Evolutionary conservation across 768 basidiomycete genomes (phyloP), one percentile per base, ranked within the genome.

Genomic region (Amanita pseudoporphyria): DNA sequence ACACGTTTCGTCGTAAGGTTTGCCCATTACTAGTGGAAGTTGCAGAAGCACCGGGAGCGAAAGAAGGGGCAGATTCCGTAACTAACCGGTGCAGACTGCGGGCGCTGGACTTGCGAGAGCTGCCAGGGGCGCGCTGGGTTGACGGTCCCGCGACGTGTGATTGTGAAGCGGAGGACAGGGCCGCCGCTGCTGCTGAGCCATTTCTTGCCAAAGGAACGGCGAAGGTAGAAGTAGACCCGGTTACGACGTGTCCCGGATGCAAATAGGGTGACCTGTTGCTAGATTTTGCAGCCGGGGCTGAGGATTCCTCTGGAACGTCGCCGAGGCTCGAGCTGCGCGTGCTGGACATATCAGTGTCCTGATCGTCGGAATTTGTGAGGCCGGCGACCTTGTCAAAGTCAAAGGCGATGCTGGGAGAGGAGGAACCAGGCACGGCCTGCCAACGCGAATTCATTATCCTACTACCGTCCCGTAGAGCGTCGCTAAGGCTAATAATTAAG

Each of bases 281-380:
- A 18, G 55, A 41, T 45, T 51, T 55, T 16, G 47, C 49, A 21
- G 64, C 56, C 2, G 60, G 57, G 45, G 53, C 45, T 1, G 54
- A 26, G 3, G 53, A 56, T 55, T 68, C 66, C 47, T 68, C 67
- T 18, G 64, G 67, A 3, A 67, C 67, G 52, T 68, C 66, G 22
- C 58, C 60, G 46, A 68, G 58, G 48, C 61, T 60, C 33, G 59
- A 56, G 30, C 54, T 45, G 9, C 52, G 22, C 24, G 47, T 54
- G 47, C 56, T 64, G 33, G 51, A 45, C 63, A 66, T 64, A 31
- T 60, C 57, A 28, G 40, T 50, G 45, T 44, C 51, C 43, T 31
- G 22, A 41, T 52, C 51, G 51, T 52, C 51, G 18, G 51, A 50
- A 33, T 19, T 43, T 5, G 39, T 16, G 49, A 50, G 49, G 9